phyloP scores from a whole-genome alignment of 108 stramenopile genomes.

The Ochromonas danica region DNA sequence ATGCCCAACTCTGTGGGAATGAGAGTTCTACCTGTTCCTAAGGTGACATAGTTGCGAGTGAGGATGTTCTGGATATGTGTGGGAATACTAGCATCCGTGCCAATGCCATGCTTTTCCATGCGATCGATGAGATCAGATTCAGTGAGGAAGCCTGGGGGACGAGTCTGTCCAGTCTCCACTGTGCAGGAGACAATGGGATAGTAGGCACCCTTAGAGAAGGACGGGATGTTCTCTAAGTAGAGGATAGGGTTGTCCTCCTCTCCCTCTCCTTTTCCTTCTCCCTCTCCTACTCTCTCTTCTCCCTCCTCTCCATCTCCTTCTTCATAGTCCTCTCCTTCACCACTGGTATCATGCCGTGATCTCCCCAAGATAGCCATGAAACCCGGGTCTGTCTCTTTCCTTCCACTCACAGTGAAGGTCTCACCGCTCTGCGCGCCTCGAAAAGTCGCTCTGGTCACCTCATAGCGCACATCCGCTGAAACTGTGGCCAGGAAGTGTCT shows the following conservation, averaged over 20 bases:
- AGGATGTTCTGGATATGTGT: slow-evolving; percentile 59
- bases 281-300: slow-evolving; percentile 51
- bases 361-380: not conserved
- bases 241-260: too few species aligned
- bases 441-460: slow-evolving; percentile 66
- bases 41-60: slow-evolving; percentile 44
- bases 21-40: slow-evolving; percentile 52
- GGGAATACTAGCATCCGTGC: slow-evolving; percentile 64
- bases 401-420: too few species aligned
- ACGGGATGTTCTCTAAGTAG: slow-evolving; percentile 45
- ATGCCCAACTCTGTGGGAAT: slow-evolving; percentile 77
- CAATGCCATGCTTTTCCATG: slow-evolving; percentile 63
- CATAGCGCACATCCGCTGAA: slow-evolving; percentile 81
- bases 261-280: too few species aligned
- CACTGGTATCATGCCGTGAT: slow-evolving; percentile 57
- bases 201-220: slow-evolving; percentile 34
- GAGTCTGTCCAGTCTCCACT: slow-evolving; percentile 47
- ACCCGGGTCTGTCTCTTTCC: too few species aligned
- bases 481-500: slow-evolving; percentile 98
- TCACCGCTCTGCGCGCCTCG: too few species aligned
- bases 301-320: too few species aligned
- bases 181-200: slow-evolving; percentile 36
- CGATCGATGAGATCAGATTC: slow-evolving; percentile 55
- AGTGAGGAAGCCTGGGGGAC: slow-evolving; percentile 49
- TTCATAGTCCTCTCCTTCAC: too few species aligned